Conservation (phyloP, 2,329 filamentous ascomycete genomes). For the Aspergillus uvarum region DNA sequence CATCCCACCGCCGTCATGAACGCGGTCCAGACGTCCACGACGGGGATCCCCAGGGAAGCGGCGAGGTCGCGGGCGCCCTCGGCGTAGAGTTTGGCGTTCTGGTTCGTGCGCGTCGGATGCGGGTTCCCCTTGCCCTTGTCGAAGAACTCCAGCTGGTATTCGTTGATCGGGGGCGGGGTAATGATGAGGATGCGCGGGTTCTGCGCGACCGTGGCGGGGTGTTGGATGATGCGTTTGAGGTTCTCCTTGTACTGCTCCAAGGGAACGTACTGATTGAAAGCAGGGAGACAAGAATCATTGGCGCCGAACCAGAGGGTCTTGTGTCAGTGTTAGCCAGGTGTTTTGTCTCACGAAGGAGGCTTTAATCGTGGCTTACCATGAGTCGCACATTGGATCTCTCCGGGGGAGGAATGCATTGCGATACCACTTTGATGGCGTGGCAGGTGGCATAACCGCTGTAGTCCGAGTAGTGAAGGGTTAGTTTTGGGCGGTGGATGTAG, state of each 20-base stretch:
- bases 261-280: conserved; percentile 72
- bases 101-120: conserved; percentile 58
- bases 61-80: conserved; percentile 65
- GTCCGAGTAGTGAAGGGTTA: conserved; percentile 3
- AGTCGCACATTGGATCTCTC: conserved; percentile 49
- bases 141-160: conserved; percentile 61
- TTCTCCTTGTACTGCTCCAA: conserved; percentile 74
- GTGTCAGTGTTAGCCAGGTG: conserved; percentile 1
- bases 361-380: conserved; percentile 35
- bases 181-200: conserved; percentile 72
- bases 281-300: conserved; percentile 77
- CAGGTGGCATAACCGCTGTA: conserved; percentile 75
- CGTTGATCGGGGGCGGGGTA: conserved; percentile 77
- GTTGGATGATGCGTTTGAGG: conserved; percentile 67
- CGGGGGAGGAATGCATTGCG: conserved; percentile 69
- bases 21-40: conserved; percentile 77
- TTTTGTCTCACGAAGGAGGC: not conserved
- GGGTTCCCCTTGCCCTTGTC: conserved; percentile 51
- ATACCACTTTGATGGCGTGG: conserved; percentile 68
- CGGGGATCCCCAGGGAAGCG: conserved; percentile 54
- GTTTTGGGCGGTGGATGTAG: conserved; percentile 10
- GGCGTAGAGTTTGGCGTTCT: conserved; percentile 62
- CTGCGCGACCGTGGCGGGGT: conserved; percentile 69
- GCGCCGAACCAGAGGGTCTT: conserved; percentile 81
- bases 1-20: conserved; percentile 68